Percentiles rank a stretch among this genome's conserved stretches.
phyloP scores from a whole-genome alignment of 192 early-diverging fungal species.

The Linnemannia elongata region DNA sequence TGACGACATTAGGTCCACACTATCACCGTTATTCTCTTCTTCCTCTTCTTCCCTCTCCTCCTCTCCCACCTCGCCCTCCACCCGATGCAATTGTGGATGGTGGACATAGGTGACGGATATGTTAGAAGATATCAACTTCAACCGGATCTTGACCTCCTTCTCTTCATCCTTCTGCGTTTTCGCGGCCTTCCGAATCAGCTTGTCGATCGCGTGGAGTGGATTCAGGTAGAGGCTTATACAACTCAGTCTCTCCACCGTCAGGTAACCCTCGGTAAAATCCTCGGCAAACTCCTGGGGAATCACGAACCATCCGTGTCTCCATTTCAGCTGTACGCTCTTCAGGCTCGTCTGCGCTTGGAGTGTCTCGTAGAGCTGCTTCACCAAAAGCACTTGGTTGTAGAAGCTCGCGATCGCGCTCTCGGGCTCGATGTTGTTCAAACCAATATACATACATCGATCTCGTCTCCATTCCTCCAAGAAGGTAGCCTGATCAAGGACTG shows the following conservation, averaged over 20 bases:
- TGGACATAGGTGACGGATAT: not conserved
- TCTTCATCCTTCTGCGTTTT: not conserved
- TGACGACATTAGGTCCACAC: not conserved
- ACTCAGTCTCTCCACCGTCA: not conserved
- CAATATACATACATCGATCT: not conserved
- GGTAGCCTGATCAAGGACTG: not conserved
- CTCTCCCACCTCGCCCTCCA: not conserved
- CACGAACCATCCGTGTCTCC: not conserved
- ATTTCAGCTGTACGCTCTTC: not conserved
- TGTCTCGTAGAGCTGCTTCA: not conserved
- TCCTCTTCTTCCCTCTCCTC: not conserved
- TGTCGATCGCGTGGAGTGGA: not conserved
- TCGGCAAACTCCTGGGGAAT: not conserved
- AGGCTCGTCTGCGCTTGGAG: not conserved
- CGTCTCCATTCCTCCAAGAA: not conserved
- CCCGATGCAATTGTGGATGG: not conserved
- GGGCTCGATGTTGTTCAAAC: not conserved
- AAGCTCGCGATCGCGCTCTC: not conserved
- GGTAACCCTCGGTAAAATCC: not conserved
- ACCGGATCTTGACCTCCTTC: not conserved
- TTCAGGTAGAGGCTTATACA: not conserved
- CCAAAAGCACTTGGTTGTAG: not conserved
- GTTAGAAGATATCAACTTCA: not conserved
- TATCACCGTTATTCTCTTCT: not conserved
- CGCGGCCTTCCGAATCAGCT: not conserved